phyloP scores from a whole-genome alignment of 2,329 filamentous ascomycete genomes.

The Trichoderma atroviride region DNA sequence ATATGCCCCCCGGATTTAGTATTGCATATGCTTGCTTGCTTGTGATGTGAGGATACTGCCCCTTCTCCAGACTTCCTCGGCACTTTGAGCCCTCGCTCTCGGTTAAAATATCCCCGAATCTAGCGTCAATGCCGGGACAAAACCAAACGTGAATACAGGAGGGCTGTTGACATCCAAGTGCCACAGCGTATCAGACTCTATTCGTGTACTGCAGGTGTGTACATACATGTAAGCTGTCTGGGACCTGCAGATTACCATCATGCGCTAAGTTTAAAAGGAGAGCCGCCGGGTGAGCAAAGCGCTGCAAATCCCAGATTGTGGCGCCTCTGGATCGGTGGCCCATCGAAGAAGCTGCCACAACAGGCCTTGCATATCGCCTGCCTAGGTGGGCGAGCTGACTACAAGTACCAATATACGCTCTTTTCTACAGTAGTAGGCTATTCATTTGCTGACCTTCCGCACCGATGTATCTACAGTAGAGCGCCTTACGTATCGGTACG shows the following conservation, averaged over 20 bases:
- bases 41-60: background rate
- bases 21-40: background rate
- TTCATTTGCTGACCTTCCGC: background rate
- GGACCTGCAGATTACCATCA: conserved; percentile 15
- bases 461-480: background rate
- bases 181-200: background rate
- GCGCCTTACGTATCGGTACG: background rate
- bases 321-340: background rate
- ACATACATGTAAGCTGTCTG: background rate
- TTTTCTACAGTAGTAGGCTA: background rate
- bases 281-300: background rate
- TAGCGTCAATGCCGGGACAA: background rate
- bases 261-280: background rate
- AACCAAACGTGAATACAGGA: background rate
- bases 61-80: background rate
- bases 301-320: background rate
- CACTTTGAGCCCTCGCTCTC: background rate
- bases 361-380: conserved; percentile 5
- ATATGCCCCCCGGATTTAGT: background rate
- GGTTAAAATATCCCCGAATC: conserved; percentile 9
- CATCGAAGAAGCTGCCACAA: conserved; percentile 20
- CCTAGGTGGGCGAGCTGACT: background rate
- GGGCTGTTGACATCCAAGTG: background rate
- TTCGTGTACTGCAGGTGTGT: background rate
- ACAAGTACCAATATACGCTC: background rate